Base-by-base conservation (phyloP, 441 rosid species). In the Erodium moschatum region DNA sequence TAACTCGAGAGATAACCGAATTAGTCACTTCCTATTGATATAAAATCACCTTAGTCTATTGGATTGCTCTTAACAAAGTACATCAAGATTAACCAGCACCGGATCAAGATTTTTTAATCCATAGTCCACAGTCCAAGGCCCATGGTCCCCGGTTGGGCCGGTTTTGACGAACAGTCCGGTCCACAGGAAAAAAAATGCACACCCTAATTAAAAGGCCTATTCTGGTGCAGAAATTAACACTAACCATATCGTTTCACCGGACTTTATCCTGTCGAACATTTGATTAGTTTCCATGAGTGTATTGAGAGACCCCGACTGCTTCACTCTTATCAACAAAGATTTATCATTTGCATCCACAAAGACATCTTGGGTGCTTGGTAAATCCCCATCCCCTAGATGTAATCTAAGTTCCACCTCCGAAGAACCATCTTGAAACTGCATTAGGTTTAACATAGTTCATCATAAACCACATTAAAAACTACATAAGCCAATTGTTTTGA, bases 211-310 rank as follows among this genome's bases (percentile, higher is more conserved):
- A 29, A 29, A 29, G 3, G 31, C 44, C 68, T 42, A 11, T 13
- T 24, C 8, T 29, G 16, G 16, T 66, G n/a, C 31, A 60, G 6
- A 67, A 68, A 19, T 69, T 52, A 31, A 69, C 24, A 64, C 24
- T 64, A 72, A 88, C 98, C 96, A 90, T 73, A 90, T 92, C 15
- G 97, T 90, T 79, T 93, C 97, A 0, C 92, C 69, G 0, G 96
- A 83, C 84, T 84, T 89, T 61, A 90, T 85, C 67, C 75, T 82
- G 15, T 86, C 95, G 78, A 87, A 93, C 66, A 90, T 81, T 13
- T 80, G 66, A 66, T 83, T 77, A 21, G 92, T 89, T 80, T 93
- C 89, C 19, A 89, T 76, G 61, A 89, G 88, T 0, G 91, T 85
- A 58, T 66, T 38, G n/a, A 65, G 62, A 75, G 83, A 78, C 4